A percentile compares a stretch with the other conserved stretches of the same genome.
Evolutionary conservation across 345 rosid genomes (phyloP).

Genomic region (Gossypium thurberi): DNA sequence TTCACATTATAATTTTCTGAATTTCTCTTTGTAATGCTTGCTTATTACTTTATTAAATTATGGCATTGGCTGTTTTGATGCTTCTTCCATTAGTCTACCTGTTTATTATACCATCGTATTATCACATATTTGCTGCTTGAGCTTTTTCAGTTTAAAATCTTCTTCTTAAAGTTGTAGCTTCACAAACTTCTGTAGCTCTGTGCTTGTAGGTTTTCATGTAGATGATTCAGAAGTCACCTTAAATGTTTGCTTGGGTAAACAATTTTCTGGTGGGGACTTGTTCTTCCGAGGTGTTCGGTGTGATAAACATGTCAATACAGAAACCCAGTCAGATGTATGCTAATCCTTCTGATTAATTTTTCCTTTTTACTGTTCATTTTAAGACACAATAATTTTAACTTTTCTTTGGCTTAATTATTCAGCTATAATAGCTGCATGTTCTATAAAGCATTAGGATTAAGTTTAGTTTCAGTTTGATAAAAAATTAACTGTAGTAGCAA

Average conservation of each 20-base stretch:
- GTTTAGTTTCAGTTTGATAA: not conserved
- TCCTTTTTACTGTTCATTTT: not conserved
- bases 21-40: not conserved
- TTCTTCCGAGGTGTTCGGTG: slow-evolving; percentile 86
- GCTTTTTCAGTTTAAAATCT: not conserved
- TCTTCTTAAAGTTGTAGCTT: not conserved
- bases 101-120: not conserved
- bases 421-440: slow-evolving; percentile 1
- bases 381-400: not conserved
- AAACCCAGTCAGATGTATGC: slow-evolving; percentile 58
- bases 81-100: not conserved
- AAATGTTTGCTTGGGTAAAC: slow-evolving; percentile 88
- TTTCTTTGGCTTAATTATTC: not conserved
- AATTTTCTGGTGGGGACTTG: slow-evolving; percentile 87
- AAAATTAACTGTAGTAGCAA: not conserved
- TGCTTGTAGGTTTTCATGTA: slow-evolving; percentile 77
- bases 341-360: not conserved
- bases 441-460: not conserved
- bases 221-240: slow-evolving; percentile 95
- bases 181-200: slow-evolving; percentile 13
- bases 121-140: not conserved
- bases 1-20: not conserved
- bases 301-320: slow-evolving; percentile 75
- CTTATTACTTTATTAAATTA: not conserved
- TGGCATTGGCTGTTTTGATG: not conserved